Evolutionary conservation across 2,329 filamentous ascomycete species (phyloP).

Genomic region (Massarina eburnea): DNA sequence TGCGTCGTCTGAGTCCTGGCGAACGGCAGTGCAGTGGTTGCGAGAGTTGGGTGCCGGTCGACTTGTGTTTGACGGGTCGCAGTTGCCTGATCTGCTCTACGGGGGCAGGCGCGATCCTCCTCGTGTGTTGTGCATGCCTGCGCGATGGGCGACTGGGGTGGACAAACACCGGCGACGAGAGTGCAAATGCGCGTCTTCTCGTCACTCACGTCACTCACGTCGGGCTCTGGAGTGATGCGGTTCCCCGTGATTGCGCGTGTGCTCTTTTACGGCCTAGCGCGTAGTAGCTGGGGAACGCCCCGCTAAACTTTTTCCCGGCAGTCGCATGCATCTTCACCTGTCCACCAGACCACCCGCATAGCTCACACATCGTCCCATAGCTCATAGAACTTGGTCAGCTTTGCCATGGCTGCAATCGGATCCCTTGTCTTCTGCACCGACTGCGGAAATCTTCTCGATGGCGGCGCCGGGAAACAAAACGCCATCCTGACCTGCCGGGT

Average conservation of each 20-base stretch:
- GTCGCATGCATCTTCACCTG: conserved; percentile 1
- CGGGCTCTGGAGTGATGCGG: background rate
- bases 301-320: conserved; percentile 7
- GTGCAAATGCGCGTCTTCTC: no score
- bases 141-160: no score
- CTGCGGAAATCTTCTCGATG: conserved; percentile 86
- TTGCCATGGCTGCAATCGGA: conserved; percentile 79
- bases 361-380: background rate
- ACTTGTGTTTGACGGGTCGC: no score
- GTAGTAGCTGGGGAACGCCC: background rate
- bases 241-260: background rate
- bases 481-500: conserved; percentile 79
- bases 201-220: no score
- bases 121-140: no score
- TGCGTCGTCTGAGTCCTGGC: background rate
- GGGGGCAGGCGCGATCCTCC: no score
- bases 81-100: no score
- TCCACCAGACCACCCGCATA: background rate
- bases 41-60: no score
- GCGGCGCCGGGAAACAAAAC: conserved; percentile 74
- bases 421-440: conserved; percentile 90
- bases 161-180: no score
- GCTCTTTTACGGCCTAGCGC: background rate
- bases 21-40: background rate
- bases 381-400: background rate